phyloP scores from a whole-genome alignment of 1,139 yeast genomes.

The Yamadazyma diddensiae region DNA sequence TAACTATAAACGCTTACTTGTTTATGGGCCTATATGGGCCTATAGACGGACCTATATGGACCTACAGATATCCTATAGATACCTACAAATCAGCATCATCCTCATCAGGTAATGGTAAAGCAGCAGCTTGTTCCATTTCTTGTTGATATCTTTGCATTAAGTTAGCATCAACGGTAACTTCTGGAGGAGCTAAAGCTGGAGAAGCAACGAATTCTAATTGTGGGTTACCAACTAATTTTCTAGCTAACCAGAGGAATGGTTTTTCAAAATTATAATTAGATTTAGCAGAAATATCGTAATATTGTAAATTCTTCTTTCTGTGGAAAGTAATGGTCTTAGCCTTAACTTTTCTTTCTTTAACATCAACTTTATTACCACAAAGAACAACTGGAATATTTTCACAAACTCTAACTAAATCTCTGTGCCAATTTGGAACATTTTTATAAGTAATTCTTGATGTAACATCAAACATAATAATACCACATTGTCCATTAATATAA shows the following conservation, averaged over 20 bases:
- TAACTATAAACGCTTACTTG: too few relatives aligned
- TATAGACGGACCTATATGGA: neutral
- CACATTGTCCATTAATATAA: constrained; percentile 99
- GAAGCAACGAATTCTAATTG: constrained; percentile 98
- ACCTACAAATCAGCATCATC: constrained; percentile 94
- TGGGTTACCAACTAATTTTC: constrained; percentile 98
- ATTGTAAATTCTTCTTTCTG: constrained; percentile 99
- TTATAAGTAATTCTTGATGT: constrained; percentile 99
- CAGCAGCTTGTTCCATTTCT: constrained; percentile 99
- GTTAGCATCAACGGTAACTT: constrained; percentile 93
- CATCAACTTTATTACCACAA: constrained; percentile 99
- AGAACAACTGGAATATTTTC: constrained; percentile 99
- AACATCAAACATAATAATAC: constrained; percentile 99
- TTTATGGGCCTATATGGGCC: too few relatives aligned
- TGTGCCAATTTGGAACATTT: constrained; percentile 99
- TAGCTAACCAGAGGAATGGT: constrained; percentile 99
- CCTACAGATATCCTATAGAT: neutral
- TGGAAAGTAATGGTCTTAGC: constrained; percentile 99
- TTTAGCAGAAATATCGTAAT: constrained; percentile 99
- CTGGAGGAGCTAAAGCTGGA: constrained; percentile 99
- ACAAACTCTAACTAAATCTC: constrained; percentile 98
- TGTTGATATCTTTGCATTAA: constrained; percentile 98
- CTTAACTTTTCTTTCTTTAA: constrained; percentile 99
- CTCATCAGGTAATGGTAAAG: constrained; percentile 99
- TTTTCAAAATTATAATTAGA: constrained; percentile 99